A percentile compares a stretch with the other conserved stretches of the same genome.
phyloP scores from a whole-genome alignment of 495 filamentous ascomycete species.

The Penicillium nucicola region DNA sequence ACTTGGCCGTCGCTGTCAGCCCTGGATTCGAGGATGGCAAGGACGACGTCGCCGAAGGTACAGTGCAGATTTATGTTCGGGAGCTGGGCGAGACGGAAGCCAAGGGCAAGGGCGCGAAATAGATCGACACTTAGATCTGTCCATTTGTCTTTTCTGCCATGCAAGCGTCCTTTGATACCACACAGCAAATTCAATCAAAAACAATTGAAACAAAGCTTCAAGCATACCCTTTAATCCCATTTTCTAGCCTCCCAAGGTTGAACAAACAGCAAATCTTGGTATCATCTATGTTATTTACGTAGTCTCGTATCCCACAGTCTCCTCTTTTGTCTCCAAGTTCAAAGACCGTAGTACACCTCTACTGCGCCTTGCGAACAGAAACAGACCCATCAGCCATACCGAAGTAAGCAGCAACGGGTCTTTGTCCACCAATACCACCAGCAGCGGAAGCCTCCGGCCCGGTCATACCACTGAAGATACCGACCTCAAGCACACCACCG shows the following conservation, averaged over 20 bases:
- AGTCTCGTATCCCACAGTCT: constrained; percentile 9
- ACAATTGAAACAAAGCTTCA: background rate
- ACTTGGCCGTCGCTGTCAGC: constrained; percentile 78
- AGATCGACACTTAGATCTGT: constrained; percentile 3
- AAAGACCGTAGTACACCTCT: background rate
- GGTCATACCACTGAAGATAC: constrained; percentile 79
- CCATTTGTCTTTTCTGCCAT: background rate
- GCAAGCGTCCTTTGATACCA: constrained; percentile 8
- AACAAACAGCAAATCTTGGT: constrained; percentile 16
- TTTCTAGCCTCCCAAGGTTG: background rate
- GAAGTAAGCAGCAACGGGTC: constrained; percentile 91
- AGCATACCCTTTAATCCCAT: background rate
- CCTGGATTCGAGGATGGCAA: constrained; percentile 91
- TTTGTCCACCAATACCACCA: constrained; percentile 71
- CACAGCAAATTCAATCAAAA: background rate
- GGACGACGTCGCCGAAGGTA: constrained; percentile 67
- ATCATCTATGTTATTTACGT: constrained; percentile 26
- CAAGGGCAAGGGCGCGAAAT: constrained; percentile 75
- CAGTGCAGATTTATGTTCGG: constrained; percentile 73
- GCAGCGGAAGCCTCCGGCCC: constrained; percentile 60
- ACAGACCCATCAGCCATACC: constrained; percentile 80
- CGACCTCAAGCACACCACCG: constrained; percentile 86
- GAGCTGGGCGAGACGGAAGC: constrained; percentile 85
- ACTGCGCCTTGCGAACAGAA: constrained; percentile 42
- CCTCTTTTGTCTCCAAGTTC: background rate